Conservation (phyloP, 2,329 filamentous ascomycete genomes). For the Cryphonectria japonica region DNA sequence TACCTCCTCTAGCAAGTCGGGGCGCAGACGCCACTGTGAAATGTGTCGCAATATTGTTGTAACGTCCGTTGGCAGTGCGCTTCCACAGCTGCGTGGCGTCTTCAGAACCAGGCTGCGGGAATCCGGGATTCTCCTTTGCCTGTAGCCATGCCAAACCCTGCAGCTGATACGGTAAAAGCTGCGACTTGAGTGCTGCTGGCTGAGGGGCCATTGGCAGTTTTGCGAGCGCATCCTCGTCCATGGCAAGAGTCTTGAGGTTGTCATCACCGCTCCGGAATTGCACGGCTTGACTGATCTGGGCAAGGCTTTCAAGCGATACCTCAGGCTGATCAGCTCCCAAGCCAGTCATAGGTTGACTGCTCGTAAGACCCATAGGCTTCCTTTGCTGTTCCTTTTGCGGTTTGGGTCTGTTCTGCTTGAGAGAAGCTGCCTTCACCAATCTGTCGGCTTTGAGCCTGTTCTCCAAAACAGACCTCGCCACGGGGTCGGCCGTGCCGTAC, state of each 20-base stretch:
- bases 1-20: constrained; percentile 74
- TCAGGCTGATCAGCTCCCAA: constrained; percentile 41
- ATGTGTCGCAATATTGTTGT: constrained; percentile 72
- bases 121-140: constrained; percentile 70
- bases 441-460: constrained; percentile 65
- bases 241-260: constrained; percentile 70
- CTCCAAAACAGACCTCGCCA: constrained; percentile 58
- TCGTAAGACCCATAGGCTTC: constrained; percentile 45
- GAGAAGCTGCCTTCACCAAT: constrained; percentile 62
- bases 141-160: constrained; percentile 84
- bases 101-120: constrained; percentile 61
- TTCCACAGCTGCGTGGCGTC: constrained; percentile 81
- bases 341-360: constrained; percentile 44
- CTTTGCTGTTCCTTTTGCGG: constrained; percentile 56
- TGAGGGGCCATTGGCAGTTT: constrained; percentile 74
- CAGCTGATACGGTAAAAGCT: constrained; percentile 78
- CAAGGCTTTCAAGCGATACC: constrained; percentile 64
- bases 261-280: constrained; percentile 67
- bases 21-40: constrained; percentile 64
- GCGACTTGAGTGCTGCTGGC: constrained; percentile 65
- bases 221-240: constrained; percentile 70
- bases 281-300: constrained; percentile 68
- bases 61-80: constrained; percentile 49
- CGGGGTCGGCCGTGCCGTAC: constrained; percentile 67
- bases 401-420: constrained; percentile 57